Conservation (phyloP, 768 basidiomycete species). For the Strobilomyces confusus region DNA sequence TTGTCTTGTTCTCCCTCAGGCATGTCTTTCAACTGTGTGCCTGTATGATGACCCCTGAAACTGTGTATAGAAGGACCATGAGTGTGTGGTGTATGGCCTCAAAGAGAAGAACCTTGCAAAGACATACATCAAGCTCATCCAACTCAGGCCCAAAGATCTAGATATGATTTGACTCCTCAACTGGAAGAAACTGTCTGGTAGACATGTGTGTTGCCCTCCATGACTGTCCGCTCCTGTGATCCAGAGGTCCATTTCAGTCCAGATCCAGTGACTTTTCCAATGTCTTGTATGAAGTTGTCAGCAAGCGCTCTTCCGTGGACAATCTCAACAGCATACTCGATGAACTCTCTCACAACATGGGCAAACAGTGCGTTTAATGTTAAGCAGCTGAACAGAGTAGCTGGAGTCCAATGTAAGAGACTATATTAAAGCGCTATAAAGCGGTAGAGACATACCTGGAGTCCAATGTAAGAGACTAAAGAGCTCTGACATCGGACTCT, state of each 20-base stretch:
- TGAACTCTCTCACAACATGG: slow-evolving; percentile 64
- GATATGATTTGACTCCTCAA: slow-evolving; percentile 46
- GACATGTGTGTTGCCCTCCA: slow-evolving; percentile 18
- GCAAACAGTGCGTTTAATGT: slow-evolving; percentile 70
- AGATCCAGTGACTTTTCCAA: slow-evolving; percentile 52
- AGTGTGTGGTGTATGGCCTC: too few species aligned
- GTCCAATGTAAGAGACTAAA: too few species aligned
- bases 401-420: too few species aligned
- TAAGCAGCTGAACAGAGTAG: too few species aligned
- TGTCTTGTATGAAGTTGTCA: slow-evolving; percentile 83
- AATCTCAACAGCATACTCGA: slow-evolving; percentile 82
- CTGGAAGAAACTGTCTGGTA: too few species aligned
- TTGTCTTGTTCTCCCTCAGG: slow-evolving; percentile 88
- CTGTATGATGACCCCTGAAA: background rate
- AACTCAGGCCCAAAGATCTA: slow-evolving; percentile 71
- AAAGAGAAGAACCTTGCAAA: slow-evolving; percentile 27
- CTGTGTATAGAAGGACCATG: background rate
- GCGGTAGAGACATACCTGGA: too few species aligned
- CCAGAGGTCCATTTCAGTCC: background rate
- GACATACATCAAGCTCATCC: slow-evolving; percentile 34
- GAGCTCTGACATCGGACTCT: too few species aligned
- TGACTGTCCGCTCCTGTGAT: too few species aligned
- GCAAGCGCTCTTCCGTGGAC: slow-evolving; percentile 78
- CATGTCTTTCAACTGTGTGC: slow-evolving; percentile 22
- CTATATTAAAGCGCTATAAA: too few species aligned